phyloP scores from a whole-genome alignment of 495 filamentous ascomycete genomes.

The Neurospora sp. region DNA sequence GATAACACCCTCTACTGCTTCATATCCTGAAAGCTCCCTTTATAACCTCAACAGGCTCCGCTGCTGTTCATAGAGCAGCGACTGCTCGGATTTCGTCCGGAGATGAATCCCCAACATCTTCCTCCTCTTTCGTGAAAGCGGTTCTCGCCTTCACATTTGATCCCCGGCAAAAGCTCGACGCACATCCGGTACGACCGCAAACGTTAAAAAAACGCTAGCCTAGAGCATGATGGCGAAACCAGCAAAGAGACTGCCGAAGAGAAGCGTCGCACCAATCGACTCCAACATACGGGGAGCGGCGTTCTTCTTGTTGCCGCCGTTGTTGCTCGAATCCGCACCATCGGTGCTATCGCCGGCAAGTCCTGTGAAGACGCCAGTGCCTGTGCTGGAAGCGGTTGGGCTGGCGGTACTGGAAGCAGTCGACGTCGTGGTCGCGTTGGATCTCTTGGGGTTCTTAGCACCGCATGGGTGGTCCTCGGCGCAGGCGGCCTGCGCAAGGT shows the following conservation, averaged over 20 bases:
- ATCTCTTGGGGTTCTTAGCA: constrained; percentile 54
- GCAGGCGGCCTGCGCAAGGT: constrained; percentile 51
- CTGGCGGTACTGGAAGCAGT: constrained; percentile 31
- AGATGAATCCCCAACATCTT: background rate
- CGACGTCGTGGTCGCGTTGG: constrained; percentile 49
- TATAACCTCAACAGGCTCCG: background rate
- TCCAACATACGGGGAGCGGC: constrained; percentile 15
- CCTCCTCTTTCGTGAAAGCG: background rate
- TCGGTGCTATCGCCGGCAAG: constrained; percentile 30
- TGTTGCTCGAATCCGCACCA: constrained; percentile 4
- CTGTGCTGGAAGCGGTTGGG: constrained; percentile 21
- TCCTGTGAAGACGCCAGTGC: constrained; percentile 37
- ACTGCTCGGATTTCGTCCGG: background rate
- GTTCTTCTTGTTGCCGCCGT: constrained; percentile 13
- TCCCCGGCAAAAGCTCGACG: background rate
- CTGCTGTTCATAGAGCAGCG: background rate
- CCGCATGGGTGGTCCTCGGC: constrained; percentile 69
- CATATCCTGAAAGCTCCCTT: constrained; percentile 2
- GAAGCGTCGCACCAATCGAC: constrained; percentile 17
- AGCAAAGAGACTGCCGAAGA: constrained; percentile 50
- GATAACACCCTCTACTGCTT: background rate
- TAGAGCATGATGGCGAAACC: constrained; percentile 55
- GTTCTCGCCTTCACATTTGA: background rate
- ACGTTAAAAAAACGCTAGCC: constrained; percentile 4
- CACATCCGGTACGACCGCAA: background rate